Evolutionary conservation across 2,329 filamentous ascomycete genomes (phyloP).

Genomic region (Aspergillus latus): DNA sequence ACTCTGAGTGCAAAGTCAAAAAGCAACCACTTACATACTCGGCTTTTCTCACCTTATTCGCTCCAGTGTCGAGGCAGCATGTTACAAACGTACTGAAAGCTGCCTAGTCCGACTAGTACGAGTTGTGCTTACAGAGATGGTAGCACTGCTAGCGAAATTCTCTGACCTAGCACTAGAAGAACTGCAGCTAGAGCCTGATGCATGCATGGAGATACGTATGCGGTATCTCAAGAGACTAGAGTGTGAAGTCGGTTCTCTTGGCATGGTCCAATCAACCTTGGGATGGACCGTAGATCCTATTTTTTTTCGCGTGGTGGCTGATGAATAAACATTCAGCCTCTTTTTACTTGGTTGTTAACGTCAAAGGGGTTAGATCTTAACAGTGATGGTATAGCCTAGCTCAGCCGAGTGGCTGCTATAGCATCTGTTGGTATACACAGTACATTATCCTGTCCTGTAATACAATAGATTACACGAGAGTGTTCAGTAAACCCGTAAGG

Average conservation of each 20-base stretch:
- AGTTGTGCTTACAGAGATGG: not conserved
- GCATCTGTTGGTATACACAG: too few species aligned
- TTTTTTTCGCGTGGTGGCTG: not conserved
- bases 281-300: not conserved
- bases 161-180: not conserved
- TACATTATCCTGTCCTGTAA: too few species aligned
- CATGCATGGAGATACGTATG: conserved; percentile 10
- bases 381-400: too few species aligned
- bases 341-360: not conserved
- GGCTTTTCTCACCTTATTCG: not conserved
- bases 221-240: not conserved
- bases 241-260: not conserved
- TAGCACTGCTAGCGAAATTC: too few species aligned
- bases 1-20: not conserved
- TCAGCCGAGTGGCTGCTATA: too few species aligned
- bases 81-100: not conserved
- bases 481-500: too few species aligned
- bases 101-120: not conserved
- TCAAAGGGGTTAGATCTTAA: not conserved
- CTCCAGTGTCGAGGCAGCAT: not conserved
- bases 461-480: too few species aligned
- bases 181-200: not conserved
- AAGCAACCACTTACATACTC: not conserved
- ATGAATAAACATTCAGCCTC: not conserved
- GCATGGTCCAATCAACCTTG: not conserved